Conservation (phyloP, 2,329 filamentous ascomycete species). For the Knufia fluminis region DNA sequence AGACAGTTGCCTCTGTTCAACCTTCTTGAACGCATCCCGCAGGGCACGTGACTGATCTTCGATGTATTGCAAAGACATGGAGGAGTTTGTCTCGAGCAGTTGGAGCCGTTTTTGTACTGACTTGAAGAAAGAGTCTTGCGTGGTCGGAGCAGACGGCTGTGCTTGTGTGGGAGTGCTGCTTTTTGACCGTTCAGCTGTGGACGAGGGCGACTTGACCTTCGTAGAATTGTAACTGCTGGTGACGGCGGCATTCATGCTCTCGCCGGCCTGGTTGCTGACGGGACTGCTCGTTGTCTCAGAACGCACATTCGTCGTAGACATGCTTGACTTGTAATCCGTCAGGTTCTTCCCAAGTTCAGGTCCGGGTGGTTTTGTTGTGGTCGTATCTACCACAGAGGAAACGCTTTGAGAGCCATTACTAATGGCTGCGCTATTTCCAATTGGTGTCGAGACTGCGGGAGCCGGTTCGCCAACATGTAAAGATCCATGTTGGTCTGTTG, state of each 20-base stretch:
- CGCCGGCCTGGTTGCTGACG: neutral
- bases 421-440: neutral
- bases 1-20: constrained; percentile 78
- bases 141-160: constrained; percentile 60
- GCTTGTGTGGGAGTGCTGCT: constrained; percentile 38
- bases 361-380: neutral
- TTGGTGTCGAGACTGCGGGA: neutral
- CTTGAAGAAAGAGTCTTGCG: constrained; percentile 97
- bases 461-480: neutral
- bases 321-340: neutral
- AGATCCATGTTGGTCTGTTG: neutral
- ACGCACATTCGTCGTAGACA: neutral
- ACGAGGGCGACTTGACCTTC: constrained; percentile 8
- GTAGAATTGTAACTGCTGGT: neutral
- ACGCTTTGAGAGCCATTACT: neutral
- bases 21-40: constrained; percentile 73
- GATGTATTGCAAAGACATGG: constrained; percentile 87
- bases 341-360: neutral
- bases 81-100: constrained; percentile 84
- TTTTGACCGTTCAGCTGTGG: constrained; percentile 10
- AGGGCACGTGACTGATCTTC: constrained; percentile 90
- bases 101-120: constrained; percentile 87
- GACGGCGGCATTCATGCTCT: neutral
- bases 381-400: neutral
- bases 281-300: neutral